Evolutionary conservation across 441 rosid species (phyloP), one percentile per base, ranked within the genome.

Genomic region (Populus tomentosa): DNA sequence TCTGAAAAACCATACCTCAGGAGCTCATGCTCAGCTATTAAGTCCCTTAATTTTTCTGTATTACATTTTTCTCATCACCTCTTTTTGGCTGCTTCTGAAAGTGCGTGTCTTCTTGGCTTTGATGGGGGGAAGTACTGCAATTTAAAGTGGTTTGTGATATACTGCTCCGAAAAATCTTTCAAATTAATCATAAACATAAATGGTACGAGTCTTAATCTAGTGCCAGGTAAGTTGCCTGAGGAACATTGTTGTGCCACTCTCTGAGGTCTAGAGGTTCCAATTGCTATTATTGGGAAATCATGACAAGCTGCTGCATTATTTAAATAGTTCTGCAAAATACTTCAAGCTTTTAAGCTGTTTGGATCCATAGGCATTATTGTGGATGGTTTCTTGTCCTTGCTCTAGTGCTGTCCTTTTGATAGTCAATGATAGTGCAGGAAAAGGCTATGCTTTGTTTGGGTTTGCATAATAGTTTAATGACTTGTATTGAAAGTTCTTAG

Each of bases 251-350:
- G 40, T 28, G 73, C 68, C 26, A 23, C 53, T 7, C 42, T 1
- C 32, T 30, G 50, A 46, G 63, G 62, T 53, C 14, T 64, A 61
- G 59, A 69, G 32, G 71, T 10, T 56, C 24, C 21, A 42, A 21
- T 72, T 66, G 65, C 72, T 14, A 16, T 75, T 28, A 75, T 24
- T 23, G 30, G 36, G 53, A 78, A 46, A 69, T 76, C 50, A 18
- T 26, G 56, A 67, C 69, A 64, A 59, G 73, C 69, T 62, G 75
- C 28, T 67, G 61, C 72, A 32, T 59, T n/a, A 33, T 24, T 67
- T 13, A 7, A 23, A 20, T 40, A 11, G 5, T 56, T 67, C 64
- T 38, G 30, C 65, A 63, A 50, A 67, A 24, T 59, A 35, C 24
- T 67, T 75, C 32, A 66, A 64, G 50, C 46, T 50, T 69, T 70